Base-by-base conservation (phyloP, 306 rosid genomes). In the Malus asiatica region DNA sequence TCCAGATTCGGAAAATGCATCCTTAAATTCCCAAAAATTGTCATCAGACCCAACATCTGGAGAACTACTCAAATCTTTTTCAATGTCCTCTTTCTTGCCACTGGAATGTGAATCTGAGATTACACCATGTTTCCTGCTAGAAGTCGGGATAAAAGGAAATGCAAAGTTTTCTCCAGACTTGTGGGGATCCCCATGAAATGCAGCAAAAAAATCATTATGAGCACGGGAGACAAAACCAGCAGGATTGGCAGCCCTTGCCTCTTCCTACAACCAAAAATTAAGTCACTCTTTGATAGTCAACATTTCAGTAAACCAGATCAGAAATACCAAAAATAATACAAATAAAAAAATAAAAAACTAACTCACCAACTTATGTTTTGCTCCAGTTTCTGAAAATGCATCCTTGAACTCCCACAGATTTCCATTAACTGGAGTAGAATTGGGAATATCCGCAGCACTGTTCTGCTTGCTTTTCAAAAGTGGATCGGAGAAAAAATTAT, bases 321-420 rank as follows among this genome's bases (percentile, higher is more conserved):
- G 76, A 45, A 66, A 29, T 61, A 79, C 74, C 1, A 3, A 48
- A 15, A 48, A 48, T 15, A 48, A 48, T 15, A 15, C 5, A 15
- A 15, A 9, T 68, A 77, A 74, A 77, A 11, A 55, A 79, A 53
- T 68, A 73, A 48, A 59, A 42, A 77, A 73, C 52, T 46, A 80
- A 65, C 97, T 82, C 80, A 92, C 97, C 86, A 20, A 76, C 71
- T 72, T 81, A 73, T 68, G 68, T 66, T 83, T 72, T 74, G 88
- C 44, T 76, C 81, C 84, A 52, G 82, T 81, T 78, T 82, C 86
- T 27, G 88, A 73, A 78, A 72, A 70, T 66, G 71, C 85, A 87
- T 59, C 87, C 81, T 71, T 75, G 71, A 84, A 83, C 71, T 76
- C 85, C 90, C 87, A 87, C 46, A 68, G 79, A 60, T 71, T 68